Evolutionary conservation across 805 yeast species (phyloP).

Genomic region (Cyberlindnera galapagoensis): DNA sequence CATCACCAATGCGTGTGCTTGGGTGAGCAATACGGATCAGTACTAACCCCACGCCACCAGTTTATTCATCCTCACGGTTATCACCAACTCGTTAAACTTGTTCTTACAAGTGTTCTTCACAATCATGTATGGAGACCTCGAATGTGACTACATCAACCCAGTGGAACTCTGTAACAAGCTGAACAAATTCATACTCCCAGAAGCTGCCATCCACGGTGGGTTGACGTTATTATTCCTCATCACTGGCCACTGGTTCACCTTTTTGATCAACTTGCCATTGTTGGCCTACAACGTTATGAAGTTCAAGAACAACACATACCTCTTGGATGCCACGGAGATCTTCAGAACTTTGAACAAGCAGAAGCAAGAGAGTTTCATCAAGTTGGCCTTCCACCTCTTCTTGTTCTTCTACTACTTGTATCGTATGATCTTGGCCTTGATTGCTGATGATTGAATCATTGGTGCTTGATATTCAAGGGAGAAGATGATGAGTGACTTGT

Average conservation of each 20-base stretch:
- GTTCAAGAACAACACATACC: slow-evolving; percentile 70
- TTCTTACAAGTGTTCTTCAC: slow-evolving; percentile 93
- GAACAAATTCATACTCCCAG: slow-evolving; percentile 85
- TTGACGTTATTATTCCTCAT: slow-evolving; percentile 65
- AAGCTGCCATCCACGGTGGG: slow-evolving; percentile 75
- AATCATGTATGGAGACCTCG: slow-evolving; percentile 91
- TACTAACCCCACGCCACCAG: slow-evolving; percentile 1
- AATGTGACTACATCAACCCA: slow-evolving; percentile 95
- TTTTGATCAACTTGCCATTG: slow-evolving; percentile 77
- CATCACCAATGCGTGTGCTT: too few relatives aligned
- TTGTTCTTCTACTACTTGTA: slow-evolving; percentile 94
- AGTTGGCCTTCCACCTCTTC: slow-evolving; percentile 83
- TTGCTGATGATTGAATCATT: slow-evolving; percentile 41
- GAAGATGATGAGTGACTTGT: too few relatives aligned
- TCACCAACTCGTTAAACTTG: slow-evolving; percentile 80
- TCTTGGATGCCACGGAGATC: slow-evolving; percentile 95
- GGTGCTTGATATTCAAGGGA: too few relatives aligned
- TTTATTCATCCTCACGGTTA: slow-evolving; percentile 69
- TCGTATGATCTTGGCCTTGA: slow-evolving; percentile 91
- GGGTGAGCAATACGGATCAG: too few relatives aligned
- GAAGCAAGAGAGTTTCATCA: slow-evolving; percentile 86
- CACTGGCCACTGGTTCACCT: slow-evolving; percentile 89
- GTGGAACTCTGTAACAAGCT: slow-evolving; percentile 91
- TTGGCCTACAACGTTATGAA: slow-evolving; percentile 79
- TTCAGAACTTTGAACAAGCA: slow-evolving; percentile 90